Evolutionary conservation across 2,329 filamentous ascomycete species (phyloP).

Genomic region (Paraconiothyrium sp.): DNA sequence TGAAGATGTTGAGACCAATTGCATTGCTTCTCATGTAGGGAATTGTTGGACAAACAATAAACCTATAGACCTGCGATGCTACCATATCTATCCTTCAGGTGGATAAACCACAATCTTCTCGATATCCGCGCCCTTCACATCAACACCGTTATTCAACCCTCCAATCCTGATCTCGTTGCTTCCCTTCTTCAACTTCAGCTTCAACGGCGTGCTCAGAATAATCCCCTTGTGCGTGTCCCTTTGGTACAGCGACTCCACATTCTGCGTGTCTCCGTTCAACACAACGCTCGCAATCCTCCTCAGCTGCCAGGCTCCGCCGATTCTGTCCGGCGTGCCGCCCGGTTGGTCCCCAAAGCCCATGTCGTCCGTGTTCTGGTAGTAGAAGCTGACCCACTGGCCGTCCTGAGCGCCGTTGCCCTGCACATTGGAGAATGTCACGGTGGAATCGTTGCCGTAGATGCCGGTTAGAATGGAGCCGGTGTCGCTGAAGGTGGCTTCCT

Average conservation of each 20-base stretch:
- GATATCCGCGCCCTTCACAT: conserved; percentile 66
- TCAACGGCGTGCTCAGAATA: conserved; percentile 66
- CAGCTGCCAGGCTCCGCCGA: conserved; percentile 68
- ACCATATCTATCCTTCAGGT: conserved; percentile 51
- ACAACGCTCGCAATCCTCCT: conserved; percentile 68
- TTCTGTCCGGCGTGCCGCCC: conserved; percentile 66
- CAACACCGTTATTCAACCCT: conserved; percentile 65
- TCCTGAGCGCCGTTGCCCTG: conserved; percentile 56
- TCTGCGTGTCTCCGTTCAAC: conserved; percentile 62
- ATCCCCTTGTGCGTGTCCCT: conserved; percentile 69
- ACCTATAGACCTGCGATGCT: too few relatives aligned
- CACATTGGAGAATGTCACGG: conserved; percentile 60
- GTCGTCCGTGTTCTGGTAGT: conserved; percentile 69
- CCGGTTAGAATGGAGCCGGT: conserved; percentile 60
- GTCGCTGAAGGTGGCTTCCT: conserved; percentile 65
- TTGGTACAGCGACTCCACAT: conserved; percentile 62
- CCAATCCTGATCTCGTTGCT: conserved; percentile 69
- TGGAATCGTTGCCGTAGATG: conserved; percentile 65
- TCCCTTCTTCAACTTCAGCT: conserved; percentile 62
- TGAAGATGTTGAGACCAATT: too few relatives aligned
- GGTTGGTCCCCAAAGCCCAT: conserved; percentile 67
- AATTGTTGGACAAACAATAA: too few relatives aligned
- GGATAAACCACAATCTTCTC: conserved; percentile 70
- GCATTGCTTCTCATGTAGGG: too few relatives aligned
- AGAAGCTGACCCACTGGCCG: conserved; percentile 67